phyloP scores from a whole-genome alignment of 2,329 filamentous ascomycete genomes.

The Dothideomycetes sp. region DNA sequence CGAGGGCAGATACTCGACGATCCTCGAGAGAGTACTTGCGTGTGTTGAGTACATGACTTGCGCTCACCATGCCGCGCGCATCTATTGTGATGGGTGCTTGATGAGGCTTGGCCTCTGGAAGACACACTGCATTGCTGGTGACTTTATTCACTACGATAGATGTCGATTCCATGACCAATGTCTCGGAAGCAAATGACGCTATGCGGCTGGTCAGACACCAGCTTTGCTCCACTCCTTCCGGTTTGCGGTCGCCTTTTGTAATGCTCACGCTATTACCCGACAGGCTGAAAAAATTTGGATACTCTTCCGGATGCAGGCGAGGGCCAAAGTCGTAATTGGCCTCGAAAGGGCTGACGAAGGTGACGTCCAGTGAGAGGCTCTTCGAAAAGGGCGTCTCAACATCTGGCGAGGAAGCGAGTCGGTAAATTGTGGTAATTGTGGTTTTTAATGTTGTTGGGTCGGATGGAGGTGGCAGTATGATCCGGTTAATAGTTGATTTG shows the following conservation, averaged over 20 bases:
- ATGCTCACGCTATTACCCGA: conserved; percentile 18
- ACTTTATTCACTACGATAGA: conserved; percentile 50
- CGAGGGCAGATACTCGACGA: conserved; percentile 60
- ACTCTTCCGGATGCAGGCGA: conserved; percentile 62
- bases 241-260: conserved; percentile 23
- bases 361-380: conserved; percentile 54
- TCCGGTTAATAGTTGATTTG: conserved; percentile 15
- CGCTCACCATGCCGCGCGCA: conserved; percentile 38
- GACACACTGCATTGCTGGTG: conserved; percentile 52
- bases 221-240: conserved; percentile 58
- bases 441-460: conserved; percentile 46
- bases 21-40: conserved; percentile 76
- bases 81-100: background rate
- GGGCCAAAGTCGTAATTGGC: conserved; percentile 82
- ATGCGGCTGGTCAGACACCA: conserved; percentile 66
- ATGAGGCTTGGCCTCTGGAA: conserved; percentile 3
- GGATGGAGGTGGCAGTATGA: conserved; percentile 32
- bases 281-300: conserved; percentile 77
- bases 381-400: conserved; percentile 72
- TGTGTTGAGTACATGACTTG: conserved; percentile 60
- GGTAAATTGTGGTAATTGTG: conserved; percentile 64
- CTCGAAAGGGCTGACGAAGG: conserved; percentile 76
- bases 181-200: conserved; percentile 64
- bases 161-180: conserved; percentile 52
- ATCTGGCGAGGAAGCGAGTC: conserved; percentile 56